Evolutionary conservation across 2,329 filamentous ascomycete genomes (phyloP), one percentile per base, ranked within the genome.

Genomic region (Exophiala alcalophila): DNA sequence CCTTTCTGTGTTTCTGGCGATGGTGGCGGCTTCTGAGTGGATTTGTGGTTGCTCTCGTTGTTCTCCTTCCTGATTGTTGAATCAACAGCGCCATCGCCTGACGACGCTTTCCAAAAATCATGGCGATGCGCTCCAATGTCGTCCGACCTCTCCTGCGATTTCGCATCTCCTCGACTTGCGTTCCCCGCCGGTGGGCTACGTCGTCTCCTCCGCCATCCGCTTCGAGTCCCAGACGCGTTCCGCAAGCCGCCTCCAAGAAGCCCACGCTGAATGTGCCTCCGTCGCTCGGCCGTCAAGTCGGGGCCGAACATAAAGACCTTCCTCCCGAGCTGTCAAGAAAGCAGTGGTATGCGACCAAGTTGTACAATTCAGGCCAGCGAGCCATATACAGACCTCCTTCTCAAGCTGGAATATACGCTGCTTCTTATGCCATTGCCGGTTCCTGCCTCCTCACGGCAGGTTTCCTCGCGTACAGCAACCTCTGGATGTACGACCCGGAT

Each of bases 321-420:
- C 20, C 38, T 20, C 41, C 44, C 5, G 36, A 44, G 4, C 27
- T 34, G 19, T 26, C 24, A 14, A 28, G 25, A 21, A 52, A 52
- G 25, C 41, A 48, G 23, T 45, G 38, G 37, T 52, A 46, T 27
- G 49, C 45, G 6, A 28, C 39, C 24, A 48, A 52, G 20, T 30
- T 52, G 19, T 49, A 43, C 26, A 40, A 45, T 20, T 15, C 41
- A 4, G 49, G 49, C 16, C 37, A 44, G 24, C 36, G 27, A 33
- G 30, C 23, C 5, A 48, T 52, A 32, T 49, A 49, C 34, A 43
- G 42, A 23, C 36, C 49, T 5, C 45, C 41, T 3, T 52, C 49
- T 9, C 49, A 52, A 33, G 32, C 37, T 20, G 49, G 45, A 12
- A 40, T 52, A 24, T 35, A 46, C 11, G 34, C 24, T 1, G 49